A percentile compares a stretch with the other conserved stretches of the same genome.
These are phyloP conservation scores for Colletotrichum magnum DNA, from an alignment of 2,329 filamentous ascomycete species.

Conservation along the genomic window DNA sequence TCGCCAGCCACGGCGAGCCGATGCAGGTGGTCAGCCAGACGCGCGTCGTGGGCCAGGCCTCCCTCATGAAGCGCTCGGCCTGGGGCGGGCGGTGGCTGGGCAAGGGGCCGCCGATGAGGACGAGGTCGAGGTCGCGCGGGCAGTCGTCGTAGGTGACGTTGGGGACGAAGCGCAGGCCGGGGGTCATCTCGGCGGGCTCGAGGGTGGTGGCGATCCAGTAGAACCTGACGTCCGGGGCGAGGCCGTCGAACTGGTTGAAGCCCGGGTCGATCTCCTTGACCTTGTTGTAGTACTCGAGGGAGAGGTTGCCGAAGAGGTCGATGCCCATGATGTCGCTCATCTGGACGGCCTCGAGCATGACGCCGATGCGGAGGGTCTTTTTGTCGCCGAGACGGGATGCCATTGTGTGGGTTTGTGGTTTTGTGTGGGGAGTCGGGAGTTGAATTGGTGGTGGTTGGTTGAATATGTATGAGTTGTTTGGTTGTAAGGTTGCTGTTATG, in stretches of 20 bases:
- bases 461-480: not conserved
- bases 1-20: constrained; percentile 56
- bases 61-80: constrained; percentile 52
- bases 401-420: constrained; percentile 15
- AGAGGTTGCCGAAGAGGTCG: constrained; percentile 56
- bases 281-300: constrained; percentile 42
- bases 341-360: constrained; percentile 56
- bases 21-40: constrained; percentile 55
- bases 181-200: constrained; percentile 49
- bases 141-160: constrained; percentile 56
- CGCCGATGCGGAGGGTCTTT: constrained; percentile 52
- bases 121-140: constrained; percentile 57
- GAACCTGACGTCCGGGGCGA: constrained; percentile 51
- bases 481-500: not conserved
- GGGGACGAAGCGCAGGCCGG: constrained; percentile 50
- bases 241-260: constrained; percentile 41
- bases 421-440: too few species aligned
- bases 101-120: constrained; percentile 54
- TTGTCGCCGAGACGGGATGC: constrained; percentile 24
- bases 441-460: not conserved
- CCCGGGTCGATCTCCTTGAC: constrained; percentile 43
- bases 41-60: constrained; percentile 52
- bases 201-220: constrained; percentile 54
- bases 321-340: constrained; percentile 56
- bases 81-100: constrained; percentile 48